These are phyloP conservation scores for Hymenotorrendiella dingleyae DNA, from an alignment of 2,329 filamentous ascomycete species.

Conservation along the genomic window DNA sequence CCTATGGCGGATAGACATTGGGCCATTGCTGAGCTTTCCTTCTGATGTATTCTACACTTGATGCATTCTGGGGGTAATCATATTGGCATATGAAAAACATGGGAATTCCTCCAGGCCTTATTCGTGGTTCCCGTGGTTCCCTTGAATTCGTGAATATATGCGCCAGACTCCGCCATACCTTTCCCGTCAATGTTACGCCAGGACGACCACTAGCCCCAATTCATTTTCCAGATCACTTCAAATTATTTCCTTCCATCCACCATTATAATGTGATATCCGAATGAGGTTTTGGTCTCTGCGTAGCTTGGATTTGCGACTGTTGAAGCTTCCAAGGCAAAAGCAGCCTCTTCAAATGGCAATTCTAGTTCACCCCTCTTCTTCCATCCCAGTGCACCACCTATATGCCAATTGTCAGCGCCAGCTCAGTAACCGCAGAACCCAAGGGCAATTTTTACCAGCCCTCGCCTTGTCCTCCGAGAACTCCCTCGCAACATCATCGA, in stretches of 20 bases:
- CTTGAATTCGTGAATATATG: constrained; percentile 3
- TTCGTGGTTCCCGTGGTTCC: not conserved
- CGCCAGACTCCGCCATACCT: constrained; percentile 2
- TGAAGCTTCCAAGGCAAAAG: constrained; percentile 62
- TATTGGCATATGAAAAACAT: constrained; percentile 26
- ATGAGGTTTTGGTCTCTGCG: constrained; percentile 66
- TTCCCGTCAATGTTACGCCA: not conserved
- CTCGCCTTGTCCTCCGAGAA: constrained; percentile 74
- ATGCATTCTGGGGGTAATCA: constrained; percentile 27
- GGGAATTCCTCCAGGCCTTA: not conserved
- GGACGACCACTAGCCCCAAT: not conserved
- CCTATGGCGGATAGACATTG: constrained; percentile 26
- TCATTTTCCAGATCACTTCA: constrained; percentile 1
- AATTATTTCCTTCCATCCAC: constrained; percentile 41
- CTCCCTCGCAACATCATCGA: constrained; percentile 67
- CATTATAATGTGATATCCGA: constrained; percentile 79
- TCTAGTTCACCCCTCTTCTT: constrained; percentile 63
- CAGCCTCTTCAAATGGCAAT: constrained; percentile 65
- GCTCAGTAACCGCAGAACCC: constrained; percentile 9
- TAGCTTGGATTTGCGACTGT: constrained; percentile 58
- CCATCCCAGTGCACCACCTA: constrained; percentile 68
- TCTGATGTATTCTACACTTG: constrained; percentile 29
- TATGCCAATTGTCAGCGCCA: no score
- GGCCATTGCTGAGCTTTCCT: constrained; percentile 23
- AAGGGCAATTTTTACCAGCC: constrained; percentile 40